These are phyloP conservation scores for Xylaria sp. DNA, from an alignment of 2,329 filamentous ascomycete species.

Conservation along the genomic window DNA sequence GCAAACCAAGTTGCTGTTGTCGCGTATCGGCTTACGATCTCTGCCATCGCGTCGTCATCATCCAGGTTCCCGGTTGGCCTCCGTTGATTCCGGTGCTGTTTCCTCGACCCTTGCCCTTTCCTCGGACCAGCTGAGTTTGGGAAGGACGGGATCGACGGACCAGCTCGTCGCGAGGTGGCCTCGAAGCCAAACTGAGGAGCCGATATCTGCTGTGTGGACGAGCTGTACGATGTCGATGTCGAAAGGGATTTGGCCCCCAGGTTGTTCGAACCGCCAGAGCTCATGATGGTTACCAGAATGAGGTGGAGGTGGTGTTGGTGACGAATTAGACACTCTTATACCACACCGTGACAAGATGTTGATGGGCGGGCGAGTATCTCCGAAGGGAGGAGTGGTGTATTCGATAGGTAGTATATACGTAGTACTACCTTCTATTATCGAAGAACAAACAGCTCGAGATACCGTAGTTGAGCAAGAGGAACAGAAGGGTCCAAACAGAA, in stretches of 20 bases:
- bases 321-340: not conserved
- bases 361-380: constrained; percentile 2
- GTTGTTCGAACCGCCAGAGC: constrained; percentile 49
- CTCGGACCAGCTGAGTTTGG: constrained; percentile 63
- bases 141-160: constrained; percentile 50
- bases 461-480: not conserved
- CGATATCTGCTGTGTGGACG: constrained; percentile 55
- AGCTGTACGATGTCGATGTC: constrained; percentile 54
- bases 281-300: constrained; percentile 46
- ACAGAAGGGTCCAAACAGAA: constrained; percentile 46
- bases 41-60: constrained; percentile 88
- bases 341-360: not conserved
- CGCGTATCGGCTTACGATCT: constrained; percentile 64
- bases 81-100: constrained; percentile 85
- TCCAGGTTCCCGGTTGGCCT: constrained; percentile 69
- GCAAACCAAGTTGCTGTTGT: constrained; percentile 7
- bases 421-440: constrained; percentile 2
- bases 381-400: not conserved
- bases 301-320: not conserved
- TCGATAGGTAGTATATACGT: not conserved
- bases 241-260: constrained; percentile 64
- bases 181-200: constrained; percentile 60
- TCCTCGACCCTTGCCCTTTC: constrained; percentile 79
- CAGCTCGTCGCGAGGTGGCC: constrained; percentile 58
- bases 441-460: constrained; percentile 19